These are phyloP conservation scores for Bacterosira constricta DNA, from an alignment of 108 stramenopile species.

Conservation along the genomic window DNA sequence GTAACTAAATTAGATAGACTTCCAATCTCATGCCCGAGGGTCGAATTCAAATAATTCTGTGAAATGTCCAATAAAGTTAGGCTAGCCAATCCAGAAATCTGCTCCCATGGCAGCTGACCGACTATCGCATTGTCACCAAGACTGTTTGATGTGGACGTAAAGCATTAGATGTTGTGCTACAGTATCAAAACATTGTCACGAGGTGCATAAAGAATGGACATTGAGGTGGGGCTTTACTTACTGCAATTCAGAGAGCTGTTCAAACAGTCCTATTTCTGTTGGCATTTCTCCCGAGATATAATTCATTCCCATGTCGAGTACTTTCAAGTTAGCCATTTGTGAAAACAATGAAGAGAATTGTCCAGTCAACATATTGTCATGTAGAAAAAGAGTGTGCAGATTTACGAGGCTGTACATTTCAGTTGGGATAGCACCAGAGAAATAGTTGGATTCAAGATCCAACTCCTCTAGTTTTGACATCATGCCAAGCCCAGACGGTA, in stretches of 20 bases:
- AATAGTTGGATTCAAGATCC: constrained; percentile 33
- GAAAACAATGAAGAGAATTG: constrained; percentile 27
- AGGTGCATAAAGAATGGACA: neutral
- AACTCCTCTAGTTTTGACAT: constrained; percentile 28
- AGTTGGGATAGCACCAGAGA: constrained; percentile 38
- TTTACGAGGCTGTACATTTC: constrained; percentile 34
- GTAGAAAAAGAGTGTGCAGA: constrained; percentile 23
- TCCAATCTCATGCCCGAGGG: constrained; percentile 22
- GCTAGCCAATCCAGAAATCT: constrained; percentile 3
- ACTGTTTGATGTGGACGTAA: neutral
- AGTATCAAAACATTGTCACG: neutral
- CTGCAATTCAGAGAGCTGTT: constrained; percentile 24
- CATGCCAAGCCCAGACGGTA: constrained; percentile 33
- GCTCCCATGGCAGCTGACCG: constrained; percentile 32
- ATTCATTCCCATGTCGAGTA: constrained; percentile 34
- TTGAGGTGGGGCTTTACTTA: neutral
- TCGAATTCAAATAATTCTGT: constrained; percentile 37
- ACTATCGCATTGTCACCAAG: constrained; percentile 27
- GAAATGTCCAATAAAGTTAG: constrained; percentile 34
- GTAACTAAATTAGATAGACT: constrained; percentile 18
- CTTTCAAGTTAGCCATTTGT: constrained; percentile 18
- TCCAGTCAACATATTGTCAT: constrained; percentile 35
- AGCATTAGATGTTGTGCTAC: neutral
- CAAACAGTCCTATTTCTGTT: constrained; percentile 33
- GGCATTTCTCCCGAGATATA: constrained; percentile 33